Conservation (phyloP, 73 alveolate genomes). For the Urostyla sp. region DNA sequence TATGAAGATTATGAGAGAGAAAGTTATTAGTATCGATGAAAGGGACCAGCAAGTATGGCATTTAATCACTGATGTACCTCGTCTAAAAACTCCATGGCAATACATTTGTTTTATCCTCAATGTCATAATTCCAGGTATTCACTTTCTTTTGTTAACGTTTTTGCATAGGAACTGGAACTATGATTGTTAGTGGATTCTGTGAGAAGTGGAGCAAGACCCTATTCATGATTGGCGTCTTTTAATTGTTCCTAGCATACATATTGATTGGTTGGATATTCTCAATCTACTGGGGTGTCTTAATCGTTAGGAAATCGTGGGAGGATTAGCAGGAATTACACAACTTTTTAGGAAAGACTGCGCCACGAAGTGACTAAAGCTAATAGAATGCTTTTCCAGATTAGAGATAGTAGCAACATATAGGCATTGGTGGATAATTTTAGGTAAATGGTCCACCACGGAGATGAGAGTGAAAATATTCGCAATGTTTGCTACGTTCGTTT, state of each 20-base stretch:
- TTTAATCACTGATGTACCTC: conserved; percentile 57
- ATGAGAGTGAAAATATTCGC: no score
- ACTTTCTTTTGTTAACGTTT: not conserved
- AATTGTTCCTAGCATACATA: conserved; percentile 22
- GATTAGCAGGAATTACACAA: conserved; percentile 7
- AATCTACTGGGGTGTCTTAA: conserved; percentile 23
- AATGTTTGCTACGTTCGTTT: not conserved
- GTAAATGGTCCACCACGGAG: not conserved
- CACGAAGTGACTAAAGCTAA: not conserved
- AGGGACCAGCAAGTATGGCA: conserved; percentile 58
- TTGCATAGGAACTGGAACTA: conserved; percentile 18
- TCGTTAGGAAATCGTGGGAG: not conserved
- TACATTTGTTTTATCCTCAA: conserved; percentile 41
- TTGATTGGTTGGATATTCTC: conserved; percentile 46
- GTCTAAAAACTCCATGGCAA: conserved; percentile 60
- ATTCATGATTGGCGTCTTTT: conserved; percentile 23
- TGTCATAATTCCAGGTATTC: conserved; percentile 55
- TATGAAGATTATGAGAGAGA: conserved; percentile 25
- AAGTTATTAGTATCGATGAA: conserved; percentile 37
- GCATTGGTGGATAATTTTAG: not conserved
- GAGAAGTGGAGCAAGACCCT: conserved; percentile 39
- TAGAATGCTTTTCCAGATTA: no score
- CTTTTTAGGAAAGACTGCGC: conserved; percentile 4
- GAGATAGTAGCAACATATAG: conserved; percentile 17
- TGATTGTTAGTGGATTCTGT: conserved; percentile 9